A percentile compares a stretch with the other conserved stretches of the same genome.
Conservation (phyloP, 1,139 yeast genomes). For the Meyerozyma guilliermondii region DNA sequence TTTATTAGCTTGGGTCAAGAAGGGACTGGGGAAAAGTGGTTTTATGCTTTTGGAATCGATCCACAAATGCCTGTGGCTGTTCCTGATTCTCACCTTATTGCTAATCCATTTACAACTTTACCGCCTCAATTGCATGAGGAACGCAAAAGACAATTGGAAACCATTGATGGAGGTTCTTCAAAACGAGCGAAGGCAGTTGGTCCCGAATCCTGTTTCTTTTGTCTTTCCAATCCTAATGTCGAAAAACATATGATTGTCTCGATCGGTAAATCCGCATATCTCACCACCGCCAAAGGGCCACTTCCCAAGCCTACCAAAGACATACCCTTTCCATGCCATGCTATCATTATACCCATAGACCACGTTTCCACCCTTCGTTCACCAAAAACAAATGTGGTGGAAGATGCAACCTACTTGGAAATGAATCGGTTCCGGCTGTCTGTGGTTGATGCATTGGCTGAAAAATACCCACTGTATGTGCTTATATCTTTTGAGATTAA, state of each 20-base stretch:
- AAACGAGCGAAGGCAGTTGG: constrained; percentile 28
- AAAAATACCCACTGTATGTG: constrained; percentile 28
- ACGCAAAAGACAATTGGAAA: not conserved
- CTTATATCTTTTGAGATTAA: constrained; percentile 61
- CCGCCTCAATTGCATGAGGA: not conserved
- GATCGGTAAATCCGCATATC: constrained; percentile 59
- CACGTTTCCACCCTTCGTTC: constrained; percentile 53
- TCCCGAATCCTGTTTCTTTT: constrained; percentile 72
- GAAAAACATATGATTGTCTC: constrained; percentile 80
- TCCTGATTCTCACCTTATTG: constrained; percentile 12
- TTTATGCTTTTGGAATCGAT: constrained; percentile 58
- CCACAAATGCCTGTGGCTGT: not conserved
- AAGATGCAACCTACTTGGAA: constrained; percentile 21
- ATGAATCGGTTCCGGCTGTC: constrained; percentile 36
- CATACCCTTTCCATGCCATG: constrained; percentile 71
- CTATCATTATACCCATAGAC: constrained; percentile 74
- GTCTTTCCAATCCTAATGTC: constrained; percentile 73
- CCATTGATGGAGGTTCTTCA: not conserved
- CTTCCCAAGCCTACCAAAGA: constrained; percentile 45
- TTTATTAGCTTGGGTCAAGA: constrained; percentile 61
- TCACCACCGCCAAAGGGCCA: constrained; percentile 89
- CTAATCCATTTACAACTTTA: constrained; percentile 33
- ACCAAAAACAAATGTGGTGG: constrained; percentile 9
- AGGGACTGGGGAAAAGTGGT: constrained; percentile 61
- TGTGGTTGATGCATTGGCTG: constrained; percentile 40